Evolutionary conservation across 2,329 filamentous ascomycete genomes (phyloP), one percentile per base, ranked within the genome.

Genomic region (Nannizzia gypsea): DNA sequence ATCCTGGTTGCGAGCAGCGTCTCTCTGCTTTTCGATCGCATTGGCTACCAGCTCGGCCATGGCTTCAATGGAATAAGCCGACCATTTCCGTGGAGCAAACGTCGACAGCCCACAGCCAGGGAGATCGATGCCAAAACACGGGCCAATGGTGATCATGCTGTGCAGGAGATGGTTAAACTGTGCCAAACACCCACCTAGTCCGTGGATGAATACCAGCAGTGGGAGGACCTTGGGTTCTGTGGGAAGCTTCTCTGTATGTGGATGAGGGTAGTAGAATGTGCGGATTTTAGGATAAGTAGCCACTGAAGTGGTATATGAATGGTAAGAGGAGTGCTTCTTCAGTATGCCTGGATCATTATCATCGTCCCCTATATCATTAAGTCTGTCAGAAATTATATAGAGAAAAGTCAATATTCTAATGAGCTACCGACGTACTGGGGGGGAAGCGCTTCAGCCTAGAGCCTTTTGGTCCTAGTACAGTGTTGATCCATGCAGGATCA

Each of bases 171-270:
- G 83, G 59, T 89, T 82, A 69, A 96, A 97, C 69, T 97, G 93
- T 9, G 90, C 87, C 24, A 90, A 81, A 0, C 89, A 95, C 56
- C 93, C 93, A n/a, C 92, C 93, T 8, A 97, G 80, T 1, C 93
- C 93, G 69, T 97, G 93, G 60, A 97, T 80, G 69, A 95, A 96
- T 48, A 97, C 90, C 2, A 97, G 76, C 8, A 99, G 76, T 1
- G 93, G 93, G 9, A 96, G 75, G 0, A 88, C 85, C 0, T 82
- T 80, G 1, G 89, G 88, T 63, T 84, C 80, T 46, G 78, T 81
- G 2, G 89, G 90, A 3, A 97, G 80, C 71, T 93, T 88, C 62
- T 85, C 82, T n/a, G 86, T 84, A 68, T 96, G 90, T 20, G 85
- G 82, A 73, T 96, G 93, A 59, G 83, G 83, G 60, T 87, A 83